A percentile compares a stretch with the other conserved stretches of the same genome.
phyloP scores from a whole-genome alignment of 2,329 filamentous ascomycete genomes.

The Fusarium nygamai region DNA sequence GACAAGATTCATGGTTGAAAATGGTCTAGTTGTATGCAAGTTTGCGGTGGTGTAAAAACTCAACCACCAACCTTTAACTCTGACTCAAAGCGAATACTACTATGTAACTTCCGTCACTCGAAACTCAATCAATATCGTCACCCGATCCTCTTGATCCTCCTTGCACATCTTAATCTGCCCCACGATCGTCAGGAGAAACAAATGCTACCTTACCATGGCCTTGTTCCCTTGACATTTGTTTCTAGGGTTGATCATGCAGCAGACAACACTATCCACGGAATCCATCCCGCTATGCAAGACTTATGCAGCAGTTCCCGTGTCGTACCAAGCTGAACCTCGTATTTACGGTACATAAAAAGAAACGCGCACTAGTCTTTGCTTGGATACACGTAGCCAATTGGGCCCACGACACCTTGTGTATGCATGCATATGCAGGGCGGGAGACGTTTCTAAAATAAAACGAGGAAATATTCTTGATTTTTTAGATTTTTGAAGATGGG shows the following conservation, averaged over 20 bases:
- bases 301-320: slow-evolving; percentile 29
- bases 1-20: not conserved
- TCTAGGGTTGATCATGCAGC: not conserved
- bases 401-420: not conserved
- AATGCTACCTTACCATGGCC: not conserved
- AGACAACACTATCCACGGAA: not conserved
- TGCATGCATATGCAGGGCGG: slow-evolving; percentile 1
- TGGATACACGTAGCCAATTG: slow-evolving; percentile 30
- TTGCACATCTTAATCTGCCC: slow-evolving; percentile 32
- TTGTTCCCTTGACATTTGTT: too few relatives aligned
- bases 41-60: not conserved
- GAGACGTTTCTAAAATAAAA: slow-evolving; percentile 1
- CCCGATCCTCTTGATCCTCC: not conserved
- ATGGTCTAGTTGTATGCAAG: not conserved
- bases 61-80: not conserved
- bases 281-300: not conserved
- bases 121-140: not conserved
- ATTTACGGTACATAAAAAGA: slow-evolving; percentile 11
- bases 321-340: slow-evolving; percentile 32
- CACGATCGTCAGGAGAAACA: slow-evolving; percentile 31
- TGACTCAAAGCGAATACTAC: not conserved
- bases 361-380: not conserved
- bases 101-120: not conserved
- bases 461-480: not conserved
- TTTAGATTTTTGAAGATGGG: not conserved